Percentiles rank a stretch among this genome's conserved stretches.
Conservation (phyloP, 345 rosid genomes). For the Eutrema japonicum region DNA sequence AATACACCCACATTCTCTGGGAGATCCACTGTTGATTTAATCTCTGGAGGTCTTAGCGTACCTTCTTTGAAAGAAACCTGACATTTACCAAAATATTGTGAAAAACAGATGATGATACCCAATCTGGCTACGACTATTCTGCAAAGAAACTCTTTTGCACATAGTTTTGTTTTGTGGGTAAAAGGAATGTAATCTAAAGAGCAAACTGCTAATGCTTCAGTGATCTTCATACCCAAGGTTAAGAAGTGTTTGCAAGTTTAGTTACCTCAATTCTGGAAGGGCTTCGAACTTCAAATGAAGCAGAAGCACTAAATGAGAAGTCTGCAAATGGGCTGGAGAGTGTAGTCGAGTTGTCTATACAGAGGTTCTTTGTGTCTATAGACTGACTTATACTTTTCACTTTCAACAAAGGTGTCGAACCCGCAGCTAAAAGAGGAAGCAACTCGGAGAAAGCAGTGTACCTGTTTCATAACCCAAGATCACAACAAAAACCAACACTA, state of each 20-base stretch:
- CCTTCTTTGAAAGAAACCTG: constrained; percentile 96
- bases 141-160: neutral
- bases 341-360: constrained; percentile 66
- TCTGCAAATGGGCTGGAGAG: constrained; percentile 79
- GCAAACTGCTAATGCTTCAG: neutral
- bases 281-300: constrained; percentile 76
- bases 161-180: neutral
- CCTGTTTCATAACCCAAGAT: constrained; percentile 48
- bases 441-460: constrained; percentile 94
- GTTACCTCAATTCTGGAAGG: constrained; percentile 87
- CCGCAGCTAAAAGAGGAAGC: constrained; percentile 84
- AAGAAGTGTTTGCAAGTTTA: constrained; percentile 12
- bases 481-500: neutral
- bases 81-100: constrained; percentile 16
- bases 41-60: constrained; percentile 75
- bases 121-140: neutral
- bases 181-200: neutral
- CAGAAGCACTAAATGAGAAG: constrained; percentile 86
- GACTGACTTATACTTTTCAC: constrained; percentile 69
- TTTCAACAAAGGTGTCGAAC: constrained; percentile 74
- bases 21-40: constrained; percentile 73
- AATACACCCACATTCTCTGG: constrained; percentile 67
- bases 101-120: neutral
- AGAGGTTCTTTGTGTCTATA: constrained; percentile 57
- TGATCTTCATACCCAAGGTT: neutral